Evolutionary conservation across 2,329 filamentous ascomycete species (phyloP), one percentile per base, ranked within the genome.

Genomic region (Phialocephala sp.): DNA sequence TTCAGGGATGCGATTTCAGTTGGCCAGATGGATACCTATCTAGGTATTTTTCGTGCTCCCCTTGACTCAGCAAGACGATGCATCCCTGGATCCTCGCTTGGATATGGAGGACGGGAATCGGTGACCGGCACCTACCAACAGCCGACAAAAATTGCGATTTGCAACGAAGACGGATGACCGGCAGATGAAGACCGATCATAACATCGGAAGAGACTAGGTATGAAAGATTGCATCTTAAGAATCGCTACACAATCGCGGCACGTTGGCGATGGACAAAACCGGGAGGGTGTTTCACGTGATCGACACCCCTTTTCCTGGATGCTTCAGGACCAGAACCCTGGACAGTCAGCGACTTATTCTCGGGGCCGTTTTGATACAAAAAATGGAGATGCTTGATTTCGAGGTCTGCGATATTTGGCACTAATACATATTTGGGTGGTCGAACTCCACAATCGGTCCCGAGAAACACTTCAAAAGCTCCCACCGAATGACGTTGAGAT

Each of bases 101-200:
- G 15, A 15, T 52, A 52, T 27, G 47, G 24, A 18, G 22, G 22
- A n/a, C 47, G 47, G 22, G 6, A 52, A 32, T 24, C 47, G 47
- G 47, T 52, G 47, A 6, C 20, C 47, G 47, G 47, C 47, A 52
- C 27, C 20, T 27, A 52, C 12, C 47, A 52, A 52, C 11, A 52
- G 47, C 47, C 47, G 47, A 52, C 11, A 8, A 12, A 12, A 12
- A 12, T 27, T 27, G 47, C 24, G 47, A 32, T 18, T 9, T 27
- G 47, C 47, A 52, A 27, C 47, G 24, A 18, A 27, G 4, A 52
- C 47, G 47, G 47, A 9, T 9, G 3, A 8, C 24, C 47, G 47
- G 47, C 47, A 52, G 47, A 52, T 52, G 47, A 52, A 52, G 27
- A 32, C 47, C 47, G 47, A 45, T 45, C 8, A 18, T 18, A 12